phyloP scores from a whole-genome alignment of 2,329 filamentous ascomycete genomes.

The Sclerotiophoma versabilis region DNA sequence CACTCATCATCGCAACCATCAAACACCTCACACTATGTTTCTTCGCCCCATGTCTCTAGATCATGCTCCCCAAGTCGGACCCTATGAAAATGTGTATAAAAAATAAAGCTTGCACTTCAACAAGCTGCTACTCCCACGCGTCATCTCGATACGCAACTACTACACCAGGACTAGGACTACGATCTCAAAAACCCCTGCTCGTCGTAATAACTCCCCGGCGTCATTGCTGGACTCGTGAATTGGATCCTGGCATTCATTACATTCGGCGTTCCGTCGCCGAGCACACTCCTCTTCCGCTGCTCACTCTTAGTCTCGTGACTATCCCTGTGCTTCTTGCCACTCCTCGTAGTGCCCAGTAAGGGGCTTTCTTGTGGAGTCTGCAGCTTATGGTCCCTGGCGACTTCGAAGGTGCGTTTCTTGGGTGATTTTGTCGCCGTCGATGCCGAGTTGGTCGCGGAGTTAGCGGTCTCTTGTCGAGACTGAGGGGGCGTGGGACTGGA shows the following conservation, averaged over 20 bases:
- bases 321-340: not conserved
- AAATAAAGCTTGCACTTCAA: too few relatives aligned
- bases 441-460: not conserved
- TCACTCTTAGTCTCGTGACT: not conserved
- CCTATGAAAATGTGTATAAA: not conserved
- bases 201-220: conserved; percentile 46
- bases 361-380: not conserved
- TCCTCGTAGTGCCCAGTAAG: not conserved
- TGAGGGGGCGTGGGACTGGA: not conserved
- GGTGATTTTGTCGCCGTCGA: not conserved
- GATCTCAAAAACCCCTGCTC: conserved; percentile 39
- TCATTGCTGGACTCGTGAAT: conserved; percentile 26
- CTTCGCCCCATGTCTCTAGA: not conserved
- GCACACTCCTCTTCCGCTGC: conserved; percentile 27
- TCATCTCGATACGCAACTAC: not conserved
- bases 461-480: not conserved
- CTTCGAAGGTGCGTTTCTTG: not conserved
- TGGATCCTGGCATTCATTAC: conserved; percentile 27
- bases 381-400: not conserved
- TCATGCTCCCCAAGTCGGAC: not conserved
- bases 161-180: not conserved
- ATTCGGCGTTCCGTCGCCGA: conserved; percentile 34
- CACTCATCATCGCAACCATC: not conserved
- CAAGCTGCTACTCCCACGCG: too few relatives aligned
- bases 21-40: too few relatives aligned